Evolutionary conservation across 2,329 filamentous ascomycete genomes (phyloP), one percentile per base, ranked within the genome.

Genomic region (Nannizziopsis barbatae): DNA sequence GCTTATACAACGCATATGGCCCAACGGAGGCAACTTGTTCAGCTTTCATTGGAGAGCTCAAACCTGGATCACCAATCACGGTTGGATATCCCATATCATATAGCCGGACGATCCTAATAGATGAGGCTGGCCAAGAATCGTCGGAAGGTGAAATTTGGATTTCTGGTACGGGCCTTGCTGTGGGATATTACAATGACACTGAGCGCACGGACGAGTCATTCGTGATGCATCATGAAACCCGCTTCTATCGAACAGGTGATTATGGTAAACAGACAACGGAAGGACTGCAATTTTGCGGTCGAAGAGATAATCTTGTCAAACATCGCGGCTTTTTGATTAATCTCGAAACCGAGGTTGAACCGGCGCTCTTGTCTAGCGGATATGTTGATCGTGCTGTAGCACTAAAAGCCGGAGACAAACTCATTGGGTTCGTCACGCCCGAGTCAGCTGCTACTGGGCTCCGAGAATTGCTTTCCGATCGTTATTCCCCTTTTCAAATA

Each of bases 281-380:
- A 17, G 59, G 56, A 2, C 35, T 63, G 2, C 49, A 53, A 7
- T 63, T 61, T 22, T 47, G 50, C 10, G 63, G 62, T n/a, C 54
- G 63, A 10, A 46, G 44, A 39, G 63, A 65, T 38, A 45, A 50
- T 10, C 14, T 61, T 17, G 59, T 62, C n/a, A 65, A 65, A 49
- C 61, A 64, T 41, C 53, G 63, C 0, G 63, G 63, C 0, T 66
- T 64, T 47, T 47, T 67, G n/a, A 56, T 66, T 33, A 66, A 65
- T 43, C 50, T 67, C 2, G 62, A 66, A 15, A 45, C 50, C 0
- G 59, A 66, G 7, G 63, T 67, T 14, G 54, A 57, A 22, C 53
- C 62, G 8, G 55, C 54, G 10, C 30, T 66, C 14, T 45, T 55
- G 17, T 33, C 39, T 5, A 54, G 51, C 17, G 17, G 36, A n/a